Percentiles rank a stretch among this genome's conserved stretches.
Evolutionary conservation across 441 rosid genomes (phyloP).

Genomic region (Euphorbia corollata): DNA sequence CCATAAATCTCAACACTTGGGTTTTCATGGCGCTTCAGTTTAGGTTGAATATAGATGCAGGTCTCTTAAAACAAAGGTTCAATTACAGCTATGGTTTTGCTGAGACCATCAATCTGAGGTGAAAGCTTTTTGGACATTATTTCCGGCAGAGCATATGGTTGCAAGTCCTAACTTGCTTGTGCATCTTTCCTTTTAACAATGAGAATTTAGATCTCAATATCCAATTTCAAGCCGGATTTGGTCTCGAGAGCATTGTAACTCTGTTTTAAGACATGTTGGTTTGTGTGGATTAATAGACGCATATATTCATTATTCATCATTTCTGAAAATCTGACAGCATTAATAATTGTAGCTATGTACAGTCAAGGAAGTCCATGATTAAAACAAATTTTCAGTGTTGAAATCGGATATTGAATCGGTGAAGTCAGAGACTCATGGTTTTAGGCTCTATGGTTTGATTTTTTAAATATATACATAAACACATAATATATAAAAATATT

Average conservation of each 20-base stretch:
- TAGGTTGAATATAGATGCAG: slow-evolving; percentile 6
- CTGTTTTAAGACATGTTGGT: background rate
- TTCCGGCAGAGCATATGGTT: background rate
- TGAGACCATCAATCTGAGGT: background rate
- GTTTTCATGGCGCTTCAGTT: background rate
- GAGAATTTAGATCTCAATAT: background rate
- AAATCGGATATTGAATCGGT: no score
- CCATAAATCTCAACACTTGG: background rate
- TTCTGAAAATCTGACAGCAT: no score
- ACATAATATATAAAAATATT: no score
- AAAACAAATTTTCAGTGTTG: no score
- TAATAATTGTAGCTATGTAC: no score
- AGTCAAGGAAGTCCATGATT: no score
- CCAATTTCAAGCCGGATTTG: background rate
- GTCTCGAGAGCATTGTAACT: background rate
- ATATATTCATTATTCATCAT: no score
- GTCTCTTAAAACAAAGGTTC: slow-evolving; percentile 8
- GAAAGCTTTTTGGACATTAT: background rate
- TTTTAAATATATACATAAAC: no score
- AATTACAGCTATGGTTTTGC: slow-evolving; percentile 5
- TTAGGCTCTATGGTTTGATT: no score
- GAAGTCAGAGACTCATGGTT: no score
- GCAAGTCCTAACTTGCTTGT: background rate
- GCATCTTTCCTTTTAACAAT: background rate
- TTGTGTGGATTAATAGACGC: background rate